Base-by-base conservation (phyloP, 441 rosid species). In the Jatropha podagrica region DNA sequence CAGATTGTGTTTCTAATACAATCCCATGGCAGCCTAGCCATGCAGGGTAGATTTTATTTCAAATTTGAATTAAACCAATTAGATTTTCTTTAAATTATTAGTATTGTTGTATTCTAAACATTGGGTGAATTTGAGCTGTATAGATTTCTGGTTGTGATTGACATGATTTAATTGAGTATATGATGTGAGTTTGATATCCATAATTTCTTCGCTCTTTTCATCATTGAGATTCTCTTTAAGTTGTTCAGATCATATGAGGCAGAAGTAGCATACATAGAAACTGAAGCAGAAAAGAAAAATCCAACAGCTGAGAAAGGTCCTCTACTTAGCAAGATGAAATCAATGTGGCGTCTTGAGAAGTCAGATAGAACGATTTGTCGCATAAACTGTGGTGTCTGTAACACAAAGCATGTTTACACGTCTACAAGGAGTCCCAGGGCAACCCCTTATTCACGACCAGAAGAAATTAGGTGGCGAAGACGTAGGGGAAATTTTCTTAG, bases 201-300 rank as follows among this genome's bases (percentile, higher is more conserved):
- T 70, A 5, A 44, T 56, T 46, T 65, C 7, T 11, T 70, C 49
- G 7, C 40, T 49, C 13, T 20, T 74, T 49, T 69, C 71, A 41
- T 8, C 12, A 51, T 55, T 75, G 38, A 38, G 71, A 32, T 41
- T 67, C 49, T 40, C 27, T n/a, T 52, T 77, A 40, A 71, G 69
- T 76, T 20, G 78, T 83, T 77, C 72, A 90, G 97, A 78, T 87
- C 92, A 37, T 93, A 95, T 60, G 98, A 91, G 78, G 97, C 97
- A 75, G 99, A 95, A 84, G 85, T 95, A 83, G 83, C 88, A 66
- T 93, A 80, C 75, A 80, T 90, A 71, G 92, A 87, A 77, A 78
- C 86, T 77, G 88, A 86, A 79, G 65, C 94, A 64, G 93, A 84
- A 76, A 83, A 84, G 62, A 15, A 56, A n/a, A 81, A 75, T 73